phyloP scores from a whole-genome alignment of 768 basidiomycete genomes.

The Boletales sp. region DNA sequence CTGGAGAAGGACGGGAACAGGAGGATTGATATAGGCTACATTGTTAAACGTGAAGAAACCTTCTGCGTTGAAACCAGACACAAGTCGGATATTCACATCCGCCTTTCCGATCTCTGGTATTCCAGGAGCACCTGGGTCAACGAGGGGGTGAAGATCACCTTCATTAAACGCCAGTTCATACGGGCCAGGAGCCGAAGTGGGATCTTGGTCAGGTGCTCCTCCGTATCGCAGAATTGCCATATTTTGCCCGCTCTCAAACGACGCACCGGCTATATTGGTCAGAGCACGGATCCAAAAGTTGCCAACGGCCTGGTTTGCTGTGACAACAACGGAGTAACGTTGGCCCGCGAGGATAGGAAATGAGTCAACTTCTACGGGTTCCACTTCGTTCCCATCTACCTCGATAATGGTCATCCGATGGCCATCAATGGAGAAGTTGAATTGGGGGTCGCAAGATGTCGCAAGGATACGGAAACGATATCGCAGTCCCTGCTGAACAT shows the following conservation, averaged over 20 bases:
- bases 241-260: conserved; percentile 36
- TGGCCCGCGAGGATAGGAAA: conserved; percentile 30
- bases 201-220: conserved; percentile 29
- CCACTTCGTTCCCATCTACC: conserved; percentile 40
- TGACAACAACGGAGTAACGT: conserved; percentile 39
- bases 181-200: too few relatives aligned
- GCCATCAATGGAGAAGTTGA: conserved; percentile 38
- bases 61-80: neutral
- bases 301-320: conserved; percentile 38
- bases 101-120: conserved; percentile 32
- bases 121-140: conserved; percentile 32
- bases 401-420: conserved; percentile 48
- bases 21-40: conserved; percentile 34
- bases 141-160: conserved; percentile 34
- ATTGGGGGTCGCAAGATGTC: conserved; percentile 42
- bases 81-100: conserved; percentile 32
- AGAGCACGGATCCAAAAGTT: conserved; percentile 54
- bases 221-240: conserved; percentile 48
- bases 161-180: conserved; percentile 18
- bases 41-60: conserved; percentile 20
- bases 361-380: conserved; percentile 38
- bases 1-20: conserved; percentile 50
- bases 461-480: conserved; percentile 51
- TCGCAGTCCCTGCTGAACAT: conserved; percentile 35
- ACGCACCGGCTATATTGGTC: conserved; percentile 29